These are phyloP conservation scores for Suillus subalutaceus DNA, from an alignment of 768 basidiomycete species.

Conservation along the genomic window DNA sequence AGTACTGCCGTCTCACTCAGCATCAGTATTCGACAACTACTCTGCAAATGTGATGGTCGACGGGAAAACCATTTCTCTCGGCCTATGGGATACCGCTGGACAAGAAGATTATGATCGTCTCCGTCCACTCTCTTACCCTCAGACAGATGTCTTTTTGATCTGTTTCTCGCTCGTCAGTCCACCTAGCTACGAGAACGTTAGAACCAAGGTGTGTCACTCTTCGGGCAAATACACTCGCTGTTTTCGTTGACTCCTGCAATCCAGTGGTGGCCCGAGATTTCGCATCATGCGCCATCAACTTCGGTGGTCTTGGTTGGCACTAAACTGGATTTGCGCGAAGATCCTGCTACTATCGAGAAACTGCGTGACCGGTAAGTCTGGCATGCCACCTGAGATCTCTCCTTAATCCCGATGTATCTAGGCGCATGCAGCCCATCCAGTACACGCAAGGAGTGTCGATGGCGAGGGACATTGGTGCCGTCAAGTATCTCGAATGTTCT, in stretches of 20 bases:
- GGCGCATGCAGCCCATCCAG: constrained; percentile 93
- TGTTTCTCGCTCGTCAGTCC: constrained; percentile 99
- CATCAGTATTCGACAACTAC: constrained; percentile 95
- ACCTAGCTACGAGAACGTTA: constrained; percentile 97
- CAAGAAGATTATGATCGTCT: constrained; percentile 99
- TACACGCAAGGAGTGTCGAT: constrained; percentile 91
- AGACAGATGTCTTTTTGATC: constrained; percentile 99
- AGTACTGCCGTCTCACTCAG: constrained; percentile 15
- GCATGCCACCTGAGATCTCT: constrained; percentile 10
- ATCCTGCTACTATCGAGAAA: constrained; percentile 90
- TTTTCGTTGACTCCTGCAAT: constrained; percentile 13
- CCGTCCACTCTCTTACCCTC: constrained; percentile 96
- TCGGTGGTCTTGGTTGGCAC: constrained; percentile 95
- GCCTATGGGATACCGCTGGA: constrained; percentile 99
- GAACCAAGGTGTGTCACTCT: constrained; percentile 77
- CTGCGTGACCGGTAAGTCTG: constrained; percentile 79
- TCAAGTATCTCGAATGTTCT: constrained; percentile 96
- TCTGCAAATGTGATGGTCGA: constrained; percentile 99
- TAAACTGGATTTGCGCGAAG: constrained; percentile 96
- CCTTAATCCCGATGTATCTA: constrained; percentile 30
- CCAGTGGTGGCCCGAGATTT: constrained; percentile 96
- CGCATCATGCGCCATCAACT: constrained; percentile 94
- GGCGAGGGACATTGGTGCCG: constrained; percentile 92
- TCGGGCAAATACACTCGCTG: constrained; percentile 8
- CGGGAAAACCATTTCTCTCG: constrained; percentile 96